Conservation (phyloP, 2,329 filamentous ascomycete species). For the Zymoseptoria ardabiliae region DNA sequence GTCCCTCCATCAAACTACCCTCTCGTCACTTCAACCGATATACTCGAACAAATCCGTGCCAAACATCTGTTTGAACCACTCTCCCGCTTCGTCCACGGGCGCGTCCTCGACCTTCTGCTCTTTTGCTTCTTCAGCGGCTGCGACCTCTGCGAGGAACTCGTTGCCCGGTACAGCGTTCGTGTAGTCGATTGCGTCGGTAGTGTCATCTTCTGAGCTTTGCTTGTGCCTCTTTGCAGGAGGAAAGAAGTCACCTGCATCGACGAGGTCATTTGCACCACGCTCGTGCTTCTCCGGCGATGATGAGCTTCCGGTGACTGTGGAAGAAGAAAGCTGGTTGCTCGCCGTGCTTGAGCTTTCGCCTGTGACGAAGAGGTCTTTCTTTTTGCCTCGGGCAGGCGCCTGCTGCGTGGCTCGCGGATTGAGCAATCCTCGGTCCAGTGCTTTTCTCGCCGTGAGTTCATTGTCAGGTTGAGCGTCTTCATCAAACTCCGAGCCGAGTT, state of each 20-base stretch:
- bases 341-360: conserved; percentile 1
- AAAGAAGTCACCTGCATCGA: conserved; percentile 2
- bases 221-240: conserved; percentile 4
- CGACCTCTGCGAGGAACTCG: not conserved
- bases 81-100: conserved; percentile 11
- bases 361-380: conserved; percentile 5
- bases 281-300: not conserved
- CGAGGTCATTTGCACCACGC: not conserved
- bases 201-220: not conserved
- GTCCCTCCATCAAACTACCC: not conserved
- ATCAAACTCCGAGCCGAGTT: not conserved
- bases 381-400: not conserved
- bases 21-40: conserved; percentile 10
- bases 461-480: not conserved
- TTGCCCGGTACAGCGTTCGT: not conserved
- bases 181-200: not conserved
- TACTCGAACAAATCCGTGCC: conserved; percentile 22
- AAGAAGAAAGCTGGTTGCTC: not conserved
- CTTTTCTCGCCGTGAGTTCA: not conserved
- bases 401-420: not conserved
- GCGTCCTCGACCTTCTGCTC: not conserved
- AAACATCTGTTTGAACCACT: conserved; percentile 24
- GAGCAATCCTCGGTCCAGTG: not conserved
- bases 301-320: not conserved
- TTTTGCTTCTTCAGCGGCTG: not conserved